These are phyloP conservation scores for Apophysomyces variabilis DNA, from an alignment of 371 early-diverging fungal species.

Conservation along the genomic window DNA sequence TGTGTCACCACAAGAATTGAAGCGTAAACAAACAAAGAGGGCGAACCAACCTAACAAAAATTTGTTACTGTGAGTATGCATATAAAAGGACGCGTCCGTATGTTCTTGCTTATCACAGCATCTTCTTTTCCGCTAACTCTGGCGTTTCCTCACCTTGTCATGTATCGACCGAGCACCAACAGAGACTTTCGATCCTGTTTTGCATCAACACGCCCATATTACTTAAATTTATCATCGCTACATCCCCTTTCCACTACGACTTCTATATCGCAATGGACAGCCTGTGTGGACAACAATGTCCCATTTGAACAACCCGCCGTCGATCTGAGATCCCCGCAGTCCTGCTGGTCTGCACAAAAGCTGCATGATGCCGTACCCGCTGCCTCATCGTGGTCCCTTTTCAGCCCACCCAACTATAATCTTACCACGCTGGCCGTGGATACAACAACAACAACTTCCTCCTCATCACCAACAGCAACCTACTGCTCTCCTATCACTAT, in stretches of 20 bases:
- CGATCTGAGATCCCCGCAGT: not conserved
- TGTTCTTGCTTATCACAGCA: not conserved
- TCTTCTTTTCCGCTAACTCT: not conserved
- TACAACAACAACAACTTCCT: not conserved
- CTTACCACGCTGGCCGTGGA: constrained; percentile 8
- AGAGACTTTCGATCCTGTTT: constrained; percentile 3
- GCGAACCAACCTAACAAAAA: not conserved
- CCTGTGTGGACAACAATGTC: not conserved
- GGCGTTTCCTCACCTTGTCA: not conserved
- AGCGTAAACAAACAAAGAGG: constrained; percentile 2
- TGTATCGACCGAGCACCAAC: constrained; percentile 2
- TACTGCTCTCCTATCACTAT: not conserved
- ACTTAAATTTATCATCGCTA: not conserved
- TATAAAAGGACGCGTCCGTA: not conserved
- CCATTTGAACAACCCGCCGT: not conserved
- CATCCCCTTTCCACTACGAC: not conserved
- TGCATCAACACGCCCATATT: constrained; percentile 1
- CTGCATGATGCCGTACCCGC: not conserved
- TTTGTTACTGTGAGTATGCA: too few species aligned
- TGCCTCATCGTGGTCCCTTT: not conserved
- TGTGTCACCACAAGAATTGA: not conserved
- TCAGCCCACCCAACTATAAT: not conserved
- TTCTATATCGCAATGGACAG: not conserved
- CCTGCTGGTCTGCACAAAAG: not conserved
- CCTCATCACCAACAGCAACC: not conserved